Evolutionary conservation across 2,329 filamentous ascomycete species (phyloP).

Genomic region (Curvularia spicifera): DNA sequence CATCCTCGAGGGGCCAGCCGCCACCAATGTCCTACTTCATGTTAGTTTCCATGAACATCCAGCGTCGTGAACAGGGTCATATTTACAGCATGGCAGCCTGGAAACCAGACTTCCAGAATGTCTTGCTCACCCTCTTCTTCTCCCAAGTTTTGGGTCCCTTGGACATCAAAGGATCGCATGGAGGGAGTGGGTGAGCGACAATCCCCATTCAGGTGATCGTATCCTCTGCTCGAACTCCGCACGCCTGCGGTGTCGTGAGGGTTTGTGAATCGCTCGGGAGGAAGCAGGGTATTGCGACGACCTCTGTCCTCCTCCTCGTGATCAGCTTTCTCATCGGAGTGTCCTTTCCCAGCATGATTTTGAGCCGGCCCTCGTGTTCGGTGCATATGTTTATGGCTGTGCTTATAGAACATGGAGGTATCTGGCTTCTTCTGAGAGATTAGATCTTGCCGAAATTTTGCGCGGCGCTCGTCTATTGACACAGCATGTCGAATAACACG

Average conservation of each 20-base stretch:
- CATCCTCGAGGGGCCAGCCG: conserved; percentile 69
- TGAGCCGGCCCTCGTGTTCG: conserved; percentile 22
- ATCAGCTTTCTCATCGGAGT: conserved; percentile 17
- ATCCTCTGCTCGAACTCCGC: conserved; percentile 40
- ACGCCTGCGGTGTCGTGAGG: conserved; percentile 45
- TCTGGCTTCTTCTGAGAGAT: conserved; percentile 57
- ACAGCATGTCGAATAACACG: conserved; percentile 72
- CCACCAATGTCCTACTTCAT: conserved; percentile 69
- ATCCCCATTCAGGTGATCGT: conserved; percentile 25
- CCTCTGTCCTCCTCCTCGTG: conserved; percentile 22
- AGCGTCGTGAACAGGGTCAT: not conserved
- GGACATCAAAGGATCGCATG: conserved; percentile 39
- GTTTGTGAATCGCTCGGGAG: conserved; percentile 42
- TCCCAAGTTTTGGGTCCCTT: conserved; percentile 32
- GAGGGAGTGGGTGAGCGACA: conserved; percentile 33
- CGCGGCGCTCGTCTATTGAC: conserved; percentile 72
- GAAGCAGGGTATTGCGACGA: conserved; percentile 34
- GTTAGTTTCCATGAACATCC: conserved; percentile 14
- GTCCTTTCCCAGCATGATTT: conserved; percentile 21
- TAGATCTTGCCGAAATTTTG: conserved; percentile 74
- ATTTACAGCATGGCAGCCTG: conserved; percentile 71
- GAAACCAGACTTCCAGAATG: conserved; percentile 81
- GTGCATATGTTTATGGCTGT: conserved; percentile 32
- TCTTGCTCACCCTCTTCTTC: conserved; percentile 65
- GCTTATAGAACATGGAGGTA: conserved; percentile 37